Evolutionary conservation across 2,329 filamentous ascomycete genomes (phyloP), one percentile per base, ranked within the genome.

Genomic region (Aspergillus tamarii): DNA sequence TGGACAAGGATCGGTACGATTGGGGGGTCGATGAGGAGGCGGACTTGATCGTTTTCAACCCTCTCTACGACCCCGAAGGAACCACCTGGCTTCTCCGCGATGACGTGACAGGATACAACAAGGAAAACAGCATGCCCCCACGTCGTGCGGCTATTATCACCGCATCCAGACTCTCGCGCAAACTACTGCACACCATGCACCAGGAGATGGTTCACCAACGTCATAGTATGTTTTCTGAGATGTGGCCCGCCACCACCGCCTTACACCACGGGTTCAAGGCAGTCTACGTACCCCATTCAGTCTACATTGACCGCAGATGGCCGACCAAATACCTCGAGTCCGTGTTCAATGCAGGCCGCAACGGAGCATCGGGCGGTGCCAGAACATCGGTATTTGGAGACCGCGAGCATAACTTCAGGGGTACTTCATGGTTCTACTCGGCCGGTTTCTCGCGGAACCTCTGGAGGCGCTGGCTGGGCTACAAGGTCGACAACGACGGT

Each of bases 21-120:
- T 97, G 94, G 94, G 94, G 94, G 36, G 91, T 95, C 0, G 91
- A 87, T 60, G 94, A 97, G 77, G 91, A 96, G 64, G 93, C 94
- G 12, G 94, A 98, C 76, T 87, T 96, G 69, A 94, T 98, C 73
- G 92, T 93, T 0, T 88, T 98, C 65, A 95, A 94, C 73, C 94
- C 94, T 11, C 88, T 98, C 66, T 98, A 94, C 79, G 91, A 98
- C 73, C 94, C 94, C 0, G 89, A 92, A 43, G 88, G 91, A 64
- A 97, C 94, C 0, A 92, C 88, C 0, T 98, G 94, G 94, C 81
- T 90, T 21, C 88, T 94, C 7, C 84, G 85, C 30, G 90, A 94
- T 60, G 91, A 96, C 74, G 92, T 96, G 69, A 96, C 93, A 0
- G 91, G 92, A 8, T 93, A 93, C 77, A 92, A 95, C 78, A 85